Evolutionary conservation across 2,329 filamentous ascomycete species (phyloP).

Genomic region (Diaporthe longicolla): DNA sequence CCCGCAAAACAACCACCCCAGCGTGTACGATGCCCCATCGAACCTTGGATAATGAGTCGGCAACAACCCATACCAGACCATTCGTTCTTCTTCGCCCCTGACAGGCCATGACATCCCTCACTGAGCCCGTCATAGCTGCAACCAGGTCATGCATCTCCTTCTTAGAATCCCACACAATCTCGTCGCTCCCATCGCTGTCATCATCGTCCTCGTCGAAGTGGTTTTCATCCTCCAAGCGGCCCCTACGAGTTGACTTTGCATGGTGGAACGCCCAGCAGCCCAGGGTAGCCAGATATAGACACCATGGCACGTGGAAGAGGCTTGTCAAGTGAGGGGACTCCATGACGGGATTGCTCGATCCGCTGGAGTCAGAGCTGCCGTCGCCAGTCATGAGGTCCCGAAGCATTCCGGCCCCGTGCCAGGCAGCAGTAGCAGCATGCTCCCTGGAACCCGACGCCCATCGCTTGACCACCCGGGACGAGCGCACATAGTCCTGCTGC

Average conservation of each 20-base stretch:
- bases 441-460: slow-evolving; percentile 57
- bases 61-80: slow-evolving; percentile 69
- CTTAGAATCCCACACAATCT: slow-evolving; percentile 64
- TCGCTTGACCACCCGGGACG: slow-evolving; percentile 63
- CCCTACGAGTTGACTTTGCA: slow-evolving; percentile 46
- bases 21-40: slow-evolving; percentile 75
- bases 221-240: slow-evolving; percentile 44
- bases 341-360: neutral
- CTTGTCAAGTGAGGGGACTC: slow-evolving; percentile 52
- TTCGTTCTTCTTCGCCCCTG: slow-evolving; percentile 64
- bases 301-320: slow-evolving; percentile 74
- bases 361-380: neutral
- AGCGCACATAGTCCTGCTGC: slow-evolving; percentile 63
- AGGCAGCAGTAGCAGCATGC: slow-evolving; percentile 60
- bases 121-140: slow-evolving; percentile 55
- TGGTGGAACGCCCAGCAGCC: slow-evolving; percentile 72
- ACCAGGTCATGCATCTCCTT: slow-evolving; percentile 63
- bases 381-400: slow-evolving; percentile 55
- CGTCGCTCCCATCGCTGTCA: slow-evolving; percentile 52
- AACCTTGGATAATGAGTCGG: slow-evolving; percentile 67
- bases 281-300: slow-evolving; percentile 70
- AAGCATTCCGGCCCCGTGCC: slow-evolving; percentile 68
- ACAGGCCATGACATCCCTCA: slow-evolving; percentile 53
- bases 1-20: slow-evolving; percentile 68
- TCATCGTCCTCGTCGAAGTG: slow-evolving; percentile 6